These are phyloP conservation scores for Nicotiana otophora DNA, from an alignment of 257 asterid genomes.

Conservation along the genomic window DNA sequence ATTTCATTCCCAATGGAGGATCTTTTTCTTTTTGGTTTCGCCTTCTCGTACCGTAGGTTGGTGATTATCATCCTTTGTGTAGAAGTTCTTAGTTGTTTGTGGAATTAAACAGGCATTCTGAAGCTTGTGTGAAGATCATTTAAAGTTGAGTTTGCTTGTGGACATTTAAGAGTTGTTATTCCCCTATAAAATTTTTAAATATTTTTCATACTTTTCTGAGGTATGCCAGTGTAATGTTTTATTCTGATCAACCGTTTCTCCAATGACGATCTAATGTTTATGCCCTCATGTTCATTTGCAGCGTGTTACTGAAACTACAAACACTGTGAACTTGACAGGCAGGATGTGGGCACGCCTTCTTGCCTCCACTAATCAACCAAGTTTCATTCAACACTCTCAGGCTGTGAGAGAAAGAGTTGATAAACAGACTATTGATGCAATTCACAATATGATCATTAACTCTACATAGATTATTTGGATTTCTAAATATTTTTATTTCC, in stretches of 20 bases:
- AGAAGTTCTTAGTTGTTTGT: not conserved
- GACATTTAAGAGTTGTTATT: not conserved
- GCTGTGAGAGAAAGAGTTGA: conserved; percentile 37
- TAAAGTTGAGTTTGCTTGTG: not conserved
- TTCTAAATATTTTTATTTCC: not conserved
- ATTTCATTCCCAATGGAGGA: too few species aligned
- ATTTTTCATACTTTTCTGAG: not conserved
- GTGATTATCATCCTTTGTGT: not conserved
- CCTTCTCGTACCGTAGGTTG: not conserved
- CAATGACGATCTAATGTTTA: not conserved
- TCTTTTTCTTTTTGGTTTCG: too few species aligned
- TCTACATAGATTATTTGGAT: conserved; percentile 25
- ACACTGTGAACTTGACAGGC: conserved; percentile 66
- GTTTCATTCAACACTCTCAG: conserved; percentile 46
- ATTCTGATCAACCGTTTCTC: not conserved
- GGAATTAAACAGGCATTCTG: not conserved
- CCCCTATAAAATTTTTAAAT: not conserved
- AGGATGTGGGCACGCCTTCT: conserved; percentile 98
- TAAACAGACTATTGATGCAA: conserved; percentile 42
- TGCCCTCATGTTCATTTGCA: conserved; percentile 28
- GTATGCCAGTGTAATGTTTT: not conserved
- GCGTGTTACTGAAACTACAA: conserved; percentile 77
- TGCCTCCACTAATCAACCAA: conserved; percentile 89
- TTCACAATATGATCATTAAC: conserved; percentile 43
- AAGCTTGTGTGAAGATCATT: not conserved